A percentile compares a stretch with the other conserved stretches of the same genome.
Conservation (phyloP, 371 early-diverging fungal species). For the Mortierella sp. region DNA sequence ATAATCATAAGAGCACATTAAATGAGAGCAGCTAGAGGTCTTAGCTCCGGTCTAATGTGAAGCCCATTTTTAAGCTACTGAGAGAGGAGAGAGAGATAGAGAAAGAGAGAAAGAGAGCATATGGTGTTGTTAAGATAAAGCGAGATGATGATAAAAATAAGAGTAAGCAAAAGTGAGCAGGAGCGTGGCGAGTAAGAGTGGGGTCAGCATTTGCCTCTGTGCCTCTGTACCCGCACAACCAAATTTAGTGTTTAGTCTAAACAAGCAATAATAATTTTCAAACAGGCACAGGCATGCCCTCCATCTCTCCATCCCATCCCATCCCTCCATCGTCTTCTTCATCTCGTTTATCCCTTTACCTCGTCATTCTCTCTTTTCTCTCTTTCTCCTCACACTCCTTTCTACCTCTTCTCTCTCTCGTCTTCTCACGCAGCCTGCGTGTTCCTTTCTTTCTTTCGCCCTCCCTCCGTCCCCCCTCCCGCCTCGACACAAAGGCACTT, state of each 20-base stretch:
- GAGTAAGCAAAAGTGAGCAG: no score
- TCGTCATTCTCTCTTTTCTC: not conserved
- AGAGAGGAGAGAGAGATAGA: no score
- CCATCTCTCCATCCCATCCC: not conserved
- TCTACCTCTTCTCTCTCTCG: slow-evolving; percentile 6
- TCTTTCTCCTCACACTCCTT: not conserved
- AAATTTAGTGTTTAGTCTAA: no score
- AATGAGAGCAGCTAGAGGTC: no score
- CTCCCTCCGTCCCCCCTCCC: slow-evolving; percentile 7
- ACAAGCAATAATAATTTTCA: no score
- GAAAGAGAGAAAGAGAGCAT: not conserved
- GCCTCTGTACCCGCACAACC: no score
- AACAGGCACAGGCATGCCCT: no score
- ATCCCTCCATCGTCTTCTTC: not conserved
- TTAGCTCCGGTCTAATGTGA: no score
- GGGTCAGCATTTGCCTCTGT: not conserved
- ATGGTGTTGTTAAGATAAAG: not conserved
- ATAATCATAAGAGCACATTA: no score
- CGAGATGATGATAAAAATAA: no score
- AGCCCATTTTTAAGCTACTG: no score
- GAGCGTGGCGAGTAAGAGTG: no score
- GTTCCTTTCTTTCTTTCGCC: slow-evolving; percentile 12
- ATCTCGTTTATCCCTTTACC: not conserved
- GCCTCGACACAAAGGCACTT: slow-evolving; percentile 12
- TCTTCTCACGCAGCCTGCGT: not conserved